These are phyloP conservation scores for Rhodosorus marinus DNA, from an alignment of 23 red algal genomes.

Conservation along the genomic window DNA sequence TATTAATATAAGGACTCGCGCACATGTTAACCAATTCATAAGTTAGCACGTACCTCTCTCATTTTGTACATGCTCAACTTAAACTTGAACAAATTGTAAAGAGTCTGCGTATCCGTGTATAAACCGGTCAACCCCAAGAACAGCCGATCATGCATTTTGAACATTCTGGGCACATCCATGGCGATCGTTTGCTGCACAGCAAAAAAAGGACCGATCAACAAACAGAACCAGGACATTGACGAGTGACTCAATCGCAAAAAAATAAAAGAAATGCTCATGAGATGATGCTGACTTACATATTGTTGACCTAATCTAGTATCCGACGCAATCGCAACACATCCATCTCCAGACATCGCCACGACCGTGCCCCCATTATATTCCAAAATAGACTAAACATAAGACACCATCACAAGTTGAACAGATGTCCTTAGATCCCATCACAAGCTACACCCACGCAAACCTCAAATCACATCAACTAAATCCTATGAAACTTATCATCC, in stretches of 20 bases:
- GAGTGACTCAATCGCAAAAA: too few relatives aligned
- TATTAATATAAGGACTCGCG: too few relatives aligned
- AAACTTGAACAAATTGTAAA: constrained; percentile 56
- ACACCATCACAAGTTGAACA: too few relatives aligned
- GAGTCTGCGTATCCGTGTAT: constrained; percentile 57
- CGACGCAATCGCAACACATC: constrained; percentile 89
- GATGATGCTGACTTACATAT: constrained; percentile 33
- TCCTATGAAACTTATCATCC: too few relatives aligned
- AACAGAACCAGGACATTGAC: too few relatives aligned
- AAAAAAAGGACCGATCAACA: too few relatives aligned
- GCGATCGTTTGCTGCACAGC: constrained; percentile 51
- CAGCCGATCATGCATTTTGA: constrained; percentile 74
- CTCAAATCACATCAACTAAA: too few relatives aligned
- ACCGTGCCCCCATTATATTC: constrained; percentile 96
- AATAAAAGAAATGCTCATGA: background rate
- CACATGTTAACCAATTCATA: too few relatives aligned
- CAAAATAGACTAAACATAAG: constrained; percentile 13
- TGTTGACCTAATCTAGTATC: constrained; percentile 79
- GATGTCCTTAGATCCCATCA: too few relatives aligned
- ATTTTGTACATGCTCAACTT: constrained; percentile 72
- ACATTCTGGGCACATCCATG: constrained; percentile 61
- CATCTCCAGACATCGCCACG: constrained; percentile 70
- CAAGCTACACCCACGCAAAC: too few relatives aligned
- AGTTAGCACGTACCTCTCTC: constrained; percentile 84
- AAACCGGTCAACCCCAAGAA: constrained; percentile 87